Evolutionary conservation across 306 rosid genomes (phyloP).

Genomic region (Sicyos edulis): DNA sequence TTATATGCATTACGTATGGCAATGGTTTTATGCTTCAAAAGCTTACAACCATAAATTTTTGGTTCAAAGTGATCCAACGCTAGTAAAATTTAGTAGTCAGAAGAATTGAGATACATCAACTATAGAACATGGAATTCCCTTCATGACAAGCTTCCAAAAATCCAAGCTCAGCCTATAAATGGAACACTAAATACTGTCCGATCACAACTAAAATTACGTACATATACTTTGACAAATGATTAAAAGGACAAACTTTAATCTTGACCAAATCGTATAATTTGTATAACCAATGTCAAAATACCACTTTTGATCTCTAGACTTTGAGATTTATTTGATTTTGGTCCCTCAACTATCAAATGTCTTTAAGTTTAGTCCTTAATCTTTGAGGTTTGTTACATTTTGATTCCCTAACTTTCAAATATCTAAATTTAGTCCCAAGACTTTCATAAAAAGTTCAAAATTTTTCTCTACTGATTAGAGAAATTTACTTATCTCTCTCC

Average conservation of each 20-base stretch:
- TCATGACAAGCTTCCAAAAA: not conserved
- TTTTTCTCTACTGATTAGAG: no score
- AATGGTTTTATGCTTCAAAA: not conserved
- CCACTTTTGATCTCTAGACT: no score
- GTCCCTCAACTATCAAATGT: no score
- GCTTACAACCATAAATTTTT: not conserved
- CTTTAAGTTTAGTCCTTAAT: no score
- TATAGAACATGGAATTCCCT: not conserved
- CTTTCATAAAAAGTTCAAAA: no score
- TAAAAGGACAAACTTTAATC: not conserved
- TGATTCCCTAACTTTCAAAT: no score
- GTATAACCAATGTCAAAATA: not conserved
- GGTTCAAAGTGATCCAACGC: not conserved
- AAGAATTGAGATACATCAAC: not conserved
- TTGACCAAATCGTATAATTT: not conserved
- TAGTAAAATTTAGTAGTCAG: not conserved
- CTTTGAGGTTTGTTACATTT: no score
- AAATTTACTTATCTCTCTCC: no score
- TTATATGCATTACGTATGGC: not conserved
- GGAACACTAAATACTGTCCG: not conserved
- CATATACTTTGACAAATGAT: not conserved
- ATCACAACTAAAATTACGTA: not conserved
- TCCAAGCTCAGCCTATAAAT: conserved; percentile 2
- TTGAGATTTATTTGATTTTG: no score
- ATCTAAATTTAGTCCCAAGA: no score